Evolutionary conservation across 148 eudicot species (phyloP).

Genomic region (Arbutus unedo): DNA sequence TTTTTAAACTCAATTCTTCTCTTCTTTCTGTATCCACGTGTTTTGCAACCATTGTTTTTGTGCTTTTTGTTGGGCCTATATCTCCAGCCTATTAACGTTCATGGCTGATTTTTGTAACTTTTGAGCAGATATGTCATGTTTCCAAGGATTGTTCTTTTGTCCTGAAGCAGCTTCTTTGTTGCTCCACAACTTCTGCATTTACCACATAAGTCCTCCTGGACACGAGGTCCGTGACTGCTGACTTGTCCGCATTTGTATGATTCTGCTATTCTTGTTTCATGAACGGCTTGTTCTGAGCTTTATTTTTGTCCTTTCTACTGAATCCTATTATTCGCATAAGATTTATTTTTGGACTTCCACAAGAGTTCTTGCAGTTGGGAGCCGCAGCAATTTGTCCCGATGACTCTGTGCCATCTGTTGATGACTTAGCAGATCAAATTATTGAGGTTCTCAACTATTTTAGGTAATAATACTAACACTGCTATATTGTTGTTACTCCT

Average conservation of each 20-base stretch:
- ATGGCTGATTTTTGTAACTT: neutral
- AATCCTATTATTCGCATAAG: conserved; percentile 41
- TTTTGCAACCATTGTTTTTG: neutral
- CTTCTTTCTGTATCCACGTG: neutral
- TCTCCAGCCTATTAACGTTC: neutral
- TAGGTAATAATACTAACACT: conserved; percentile 38
- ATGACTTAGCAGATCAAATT: conserved; percentile 87
- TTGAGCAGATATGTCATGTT: conserved; percentile 53
- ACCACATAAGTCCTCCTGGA: conserved; percentile 65
- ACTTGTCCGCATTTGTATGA: conserved; percentile 2
- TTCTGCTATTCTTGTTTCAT: neutral
- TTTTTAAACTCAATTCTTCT: neutral
- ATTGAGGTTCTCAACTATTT: conserved; percentile 83
- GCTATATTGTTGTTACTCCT: neutral
- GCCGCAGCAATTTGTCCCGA: conserved; percentile 74
- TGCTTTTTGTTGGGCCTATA: conserved; percentile 2
- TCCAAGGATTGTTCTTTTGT: conserved; percentile 64
- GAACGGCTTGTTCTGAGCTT: neutral
- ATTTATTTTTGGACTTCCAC: conserved; percentile 46
- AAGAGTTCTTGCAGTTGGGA: conserved; percentile 98
- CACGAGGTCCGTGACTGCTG: conserved; percentile 50
- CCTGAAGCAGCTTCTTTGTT: conserved; percentile 63
- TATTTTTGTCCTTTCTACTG: conserved; percentile 10
- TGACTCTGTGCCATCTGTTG: conserved; percentile 70
- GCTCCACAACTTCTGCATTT: conserved; percentile 61